Base-by-base conservation (phyloP, 176 grass and related monocot genomes). In the Neostapfia colusana region DNA sequence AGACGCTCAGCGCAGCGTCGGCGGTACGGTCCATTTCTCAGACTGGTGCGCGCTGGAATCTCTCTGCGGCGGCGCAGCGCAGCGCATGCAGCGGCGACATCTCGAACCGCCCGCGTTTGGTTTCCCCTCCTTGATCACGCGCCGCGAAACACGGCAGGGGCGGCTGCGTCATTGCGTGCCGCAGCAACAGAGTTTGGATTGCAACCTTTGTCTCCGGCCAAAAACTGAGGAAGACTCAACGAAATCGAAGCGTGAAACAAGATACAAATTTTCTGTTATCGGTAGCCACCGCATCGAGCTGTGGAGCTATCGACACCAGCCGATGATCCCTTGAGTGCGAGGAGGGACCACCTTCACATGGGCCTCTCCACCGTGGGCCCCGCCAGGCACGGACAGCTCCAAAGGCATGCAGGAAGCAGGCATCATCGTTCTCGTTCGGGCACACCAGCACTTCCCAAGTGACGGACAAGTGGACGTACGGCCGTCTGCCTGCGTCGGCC, bases 291-390 rank as follows among this genome's bases (percentile, higher is more conserved):
- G 59, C 59, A 7, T 18, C 34, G 65, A 35, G 26, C 17, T 0
- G 17, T n/a, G 16, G 59, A 53, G 62, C 34, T 51, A 44, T 7
- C 38, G 31, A 31, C 31, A 31, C 31, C 1, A 31, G 31, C 31
- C 31, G 28, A n/a, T 25, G 65, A 48, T 72, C 63, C 65, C 38
- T 76, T 65, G 70, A 51, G 64, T 21, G 84, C 64, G 21, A 70
- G 7, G 46, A 73, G 40, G 73, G 85, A 78, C 85, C 85, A 78
- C 60, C 74, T 27, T 20, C 77, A 75, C 70, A 13, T 65, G 74
- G 60, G 60, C 31, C 31, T 3, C 31, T 31, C 31, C 31, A 31
- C 23, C 12, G 0, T 3, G 31, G 81, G 26, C 14, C 53, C 72
- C 72, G 27, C 66, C 0, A 2, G 10, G 20, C 41, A 63, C 11